Evolutionary conservation across 2,329 filamentous ascomycete species (phyloP).

Genomic region (Colletotrichum sansevieriae): DNA sequence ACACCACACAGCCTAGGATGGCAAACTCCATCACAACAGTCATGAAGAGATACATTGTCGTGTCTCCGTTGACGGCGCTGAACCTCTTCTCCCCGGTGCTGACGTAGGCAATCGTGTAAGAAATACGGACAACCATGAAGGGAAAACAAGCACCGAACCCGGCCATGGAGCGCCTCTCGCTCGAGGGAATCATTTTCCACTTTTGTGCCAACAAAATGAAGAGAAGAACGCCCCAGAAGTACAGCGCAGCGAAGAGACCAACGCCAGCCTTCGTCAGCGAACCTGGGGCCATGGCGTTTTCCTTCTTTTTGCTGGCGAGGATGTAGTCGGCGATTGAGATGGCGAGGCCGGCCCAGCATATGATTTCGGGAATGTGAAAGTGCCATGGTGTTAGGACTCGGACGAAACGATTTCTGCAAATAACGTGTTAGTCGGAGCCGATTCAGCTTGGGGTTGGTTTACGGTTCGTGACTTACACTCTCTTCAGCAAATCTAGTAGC

Average conservation of each 20-base stretch:
- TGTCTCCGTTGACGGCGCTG: slow-evolving; percentile 40
- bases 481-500: slow-evolving; percentile 36
- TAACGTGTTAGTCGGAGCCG: neutral
- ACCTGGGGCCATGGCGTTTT: slow-evolving; percentile 38
- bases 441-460: too few relatives aligned
- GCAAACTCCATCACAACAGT: slow-evolving; percentile 37
- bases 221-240: slow-evolving; percentile 40
- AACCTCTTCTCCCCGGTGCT: slow-evolving; percentile 40
- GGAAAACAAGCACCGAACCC: slow-evolving; percentile 38
- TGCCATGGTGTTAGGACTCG: slow-evolving; percentile 33
- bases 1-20: slow-evolving; percentile 18
- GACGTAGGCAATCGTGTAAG: slow-evolving; percentile 42
- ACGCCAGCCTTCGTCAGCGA: slow-evolving; percentile 40
- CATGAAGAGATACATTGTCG: slow-evolving; percentile 40
- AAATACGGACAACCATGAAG: slow-evolving; percentile 39
- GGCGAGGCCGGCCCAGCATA: slow-evolving; percentile 44
- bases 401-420: slow-evolving; percentile 24
- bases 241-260: slow-evolving; percentile 41
- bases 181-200: slow-evolving; percentile 20
- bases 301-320: slow-evolving; percentile 29
- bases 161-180: slow-evolving; percentile 30
- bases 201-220: slow-evolving; percentile 28
- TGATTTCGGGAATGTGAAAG: slow-evolving; percentile 42
- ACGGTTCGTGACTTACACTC: slow-evolving; percentile 30
- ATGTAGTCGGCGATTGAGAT: slow-evolving; percentile 43